A percentile compares a stretch with the other conserved stretches of the same genome.
Conservation (phyloP, 192 early-diverging fungal genomes). For the Allomyces macrogynus region DNA sequence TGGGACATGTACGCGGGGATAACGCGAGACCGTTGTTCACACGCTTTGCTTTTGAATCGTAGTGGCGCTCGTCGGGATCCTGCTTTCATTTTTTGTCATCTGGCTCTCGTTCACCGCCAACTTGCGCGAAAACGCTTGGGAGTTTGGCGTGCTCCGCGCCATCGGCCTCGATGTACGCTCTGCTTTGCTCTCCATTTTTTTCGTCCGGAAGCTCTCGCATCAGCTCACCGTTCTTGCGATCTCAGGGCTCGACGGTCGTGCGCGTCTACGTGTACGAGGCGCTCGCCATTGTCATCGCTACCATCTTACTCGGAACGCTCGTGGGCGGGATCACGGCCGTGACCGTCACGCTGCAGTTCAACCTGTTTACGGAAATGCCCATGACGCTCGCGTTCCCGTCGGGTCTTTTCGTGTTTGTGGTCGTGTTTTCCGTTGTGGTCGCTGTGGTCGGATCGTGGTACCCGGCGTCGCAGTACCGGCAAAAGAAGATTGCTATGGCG, state of each 20-base stretch:
- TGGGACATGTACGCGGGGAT: neutral
- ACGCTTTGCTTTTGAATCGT: too few relatives aligned
- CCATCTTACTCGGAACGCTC: constrained; percentile 8
- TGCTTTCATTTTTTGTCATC: constrained; percentile 14
- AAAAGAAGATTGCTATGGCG: constrained; percentile 9
- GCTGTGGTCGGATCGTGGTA: constrained; percentile 9
- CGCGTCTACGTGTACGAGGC: constrained; percentile 14
- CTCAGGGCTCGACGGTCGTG: constrained; percentile 7
- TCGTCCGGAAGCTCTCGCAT: too few relatives aligned
- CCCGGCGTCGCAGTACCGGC: constrained; percentile 5
- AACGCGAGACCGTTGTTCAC: too few relatives aligned
- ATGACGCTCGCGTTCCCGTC: constrained; percentile 12
- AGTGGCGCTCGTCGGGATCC: constrained; percentile 13
- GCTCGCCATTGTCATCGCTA: constrained; percentile 10
- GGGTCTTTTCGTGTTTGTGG: constrained; percentile 4
- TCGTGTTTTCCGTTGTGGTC: constrained; percentile 7
- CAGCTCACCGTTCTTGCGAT: too few relatives aligned
- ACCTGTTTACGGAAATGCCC: constrained; percentile 12
- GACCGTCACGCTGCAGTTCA: constrained; percentile 13
- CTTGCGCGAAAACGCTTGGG: constrained; percentile 15
- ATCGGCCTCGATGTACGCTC: constrained; percentile 11
- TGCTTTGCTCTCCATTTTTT: neutral
- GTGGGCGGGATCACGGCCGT: constrained; percentile 8
- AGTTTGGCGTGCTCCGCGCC: constrained; percentile 14
- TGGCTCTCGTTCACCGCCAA: constrained; percentile 18